These are phyloP conservation scores for Wallacemonas sp. DNA, from an alignment of 208 protist species.

Conservation along the genomic window DNA sequence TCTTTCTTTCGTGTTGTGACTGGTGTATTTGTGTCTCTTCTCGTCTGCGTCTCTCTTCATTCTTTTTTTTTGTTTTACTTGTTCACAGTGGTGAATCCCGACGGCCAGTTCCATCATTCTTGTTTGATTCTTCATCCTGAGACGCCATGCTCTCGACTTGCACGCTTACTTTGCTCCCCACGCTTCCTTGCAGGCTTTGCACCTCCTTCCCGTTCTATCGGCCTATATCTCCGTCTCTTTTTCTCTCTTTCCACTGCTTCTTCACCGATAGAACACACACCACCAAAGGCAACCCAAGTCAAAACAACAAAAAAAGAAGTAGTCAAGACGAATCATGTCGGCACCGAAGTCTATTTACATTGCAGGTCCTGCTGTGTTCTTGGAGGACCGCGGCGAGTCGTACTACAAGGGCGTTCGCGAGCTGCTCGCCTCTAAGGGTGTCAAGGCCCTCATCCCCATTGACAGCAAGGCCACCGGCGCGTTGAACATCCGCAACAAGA, in stretches of 20 bases:
- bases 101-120: too few species aligned
- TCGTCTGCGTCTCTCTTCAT: not conserved
- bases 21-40: not conserved
- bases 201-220: too few species aligned
- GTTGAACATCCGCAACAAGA: conserved; percentile 66
- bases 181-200: too few species aligned
- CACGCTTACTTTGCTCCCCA: too few species aligned
- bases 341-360: conserved; percentile 73
- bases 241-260: not conserved
- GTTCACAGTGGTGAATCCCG: too few species aligned
- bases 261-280: too few species aligned
- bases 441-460: conserved; percentile 60
- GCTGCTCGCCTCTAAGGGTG: conserved; percentile 34
- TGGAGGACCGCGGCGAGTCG: conserved; percentile 51
- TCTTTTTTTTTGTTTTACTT: not conserved
- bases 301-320: conserved; percentile 11
- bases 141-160: too few species aligned
- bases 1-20: too few species aligned
- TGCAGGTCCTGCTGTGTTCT: conserved; percentile 78
- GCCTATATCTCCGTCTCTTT: not conserved
- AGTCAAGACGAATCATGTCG: not conserved
- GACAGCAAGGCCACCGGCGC: conserved; percentile 52
- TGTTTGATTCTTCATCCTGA: too few species aligned
- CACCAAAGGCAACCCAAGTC: not conserved
- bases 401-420: conserved; percentile 61